These are phyloP conservation scores for Dactylorhiza incarnata DNA, from an alignment of 106 monocot genomes.

Conservation along the genomic window DNA sequence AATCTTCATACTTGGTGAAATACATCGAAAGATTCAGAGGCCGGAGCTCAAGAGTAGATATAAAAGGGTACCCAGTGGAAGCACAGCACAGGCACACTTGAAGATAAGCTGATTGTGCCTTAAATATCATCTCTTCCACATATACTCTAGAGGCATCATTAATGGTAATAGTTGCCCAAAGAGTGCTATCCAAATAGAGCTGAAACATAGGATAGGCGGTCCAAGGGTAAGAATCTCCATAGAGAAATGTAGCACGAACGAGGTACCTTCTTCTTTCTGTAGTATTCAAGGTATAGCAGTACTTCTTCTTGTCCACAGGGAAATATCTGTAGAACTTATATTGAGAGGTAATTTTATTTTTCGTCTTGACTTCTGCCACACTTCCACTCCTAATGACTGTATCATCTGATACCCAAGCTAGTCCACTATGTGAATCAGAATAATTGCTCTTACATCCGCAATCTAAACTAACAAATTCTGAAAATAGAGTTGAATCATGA, in stretches of 20 bases:
- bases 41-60: constrained; percentile 42
- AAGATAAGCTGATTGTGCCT: constrained; percentile 21
- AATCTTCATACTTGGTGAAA: constrained; percentile 25
- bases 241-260: constrained; percentile 37
- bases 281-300: constrained; percentile 32
- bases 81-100: constrained; percentile 35
- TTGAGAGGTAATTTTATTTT: constrained; percentile 13
- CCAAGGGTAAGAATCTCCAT: constrained; percentile 28
- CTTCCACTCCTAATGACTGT: constrained; percentile 19
- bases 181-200: constrained; percentile 28
- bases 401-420: constrained; percentile 31
- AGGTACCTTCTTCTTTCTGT: constrained; percentile 28
- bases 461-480: constrained; percentile 47
- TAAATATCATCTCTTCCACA: constrained; percentile 33
- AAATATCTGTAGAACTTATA: constrained; percentile 30
- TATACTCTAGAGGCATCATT: constrained; percentile 20
- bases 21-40: constrained; percentile 37
- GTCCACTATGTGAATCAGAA: constrained; percentile 31
- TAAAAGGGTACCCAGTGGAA: constrained; percentile 33
- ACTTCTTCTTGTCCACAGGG: constrained; percentile 29
- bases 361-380: constrained; percentile 8
- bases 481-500: constrained; percentile 2
- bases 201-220: constrained; percentile 33
- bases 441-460: constrained; percentile 30
- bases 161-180: constrained; percentile 30